These are phyloP conservation scores for Tuber melanosporum DNA, from an alignment of 495 filamentous ascomycete genomes.

Conservation along the genomic window DNA sequence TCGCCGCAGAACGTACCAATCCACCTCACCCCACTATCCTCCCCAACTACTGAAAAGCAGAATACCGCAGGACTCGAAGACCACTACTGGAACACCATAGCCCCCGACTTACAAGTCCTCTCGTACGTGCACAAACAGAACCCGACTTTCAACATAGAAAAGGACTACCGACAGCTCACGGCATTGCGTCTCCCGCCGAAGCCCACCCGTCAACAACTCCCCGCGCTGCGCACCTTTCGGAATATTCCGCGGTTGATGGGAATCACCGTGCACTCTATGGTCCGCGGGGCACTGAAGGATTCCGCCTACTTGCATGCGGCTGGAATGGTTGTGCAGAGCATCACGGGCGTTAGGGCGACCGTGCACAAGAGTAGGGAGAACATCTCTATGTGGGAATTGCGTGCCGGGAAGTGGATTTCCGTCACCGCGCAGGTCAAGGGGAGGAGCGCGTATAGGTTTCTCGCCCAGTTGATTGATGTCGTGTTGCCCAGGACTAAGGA, in stretches of 20 bases:
- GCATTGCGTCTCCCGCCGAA: slow-evolving; percentile 82
- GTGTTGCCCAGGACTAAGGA: slow-evolving; percentile 94
- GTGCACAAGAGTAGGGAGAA: slow-evolving; percentile 62
- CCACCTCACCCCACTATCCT: neutral
- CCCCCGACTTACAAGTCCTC: slow-evolving; percentile 83
- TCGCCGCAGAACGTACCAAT: slow-evolving; percentile 63
- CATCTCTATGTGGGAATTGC: slow-evolving; percentile 59
- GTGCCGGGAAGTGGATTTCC: slow-evolving; percentile 52
- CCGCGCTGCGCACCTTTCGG: slow-evolving; percentile 70
- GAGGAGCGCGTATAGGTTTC: slow-evolving; percentile 78
- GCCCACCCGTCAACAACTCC: slow-evolving; percentile 63
- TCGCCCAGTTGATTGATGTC: slow-evolving; percentile 75
- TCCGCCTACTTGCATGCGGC: slow-evolving; percentile 67
- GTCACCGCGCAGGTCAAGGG: slow-evolving; percentile 66
- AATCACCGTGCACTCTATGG: slow-evolving; percentile 72
- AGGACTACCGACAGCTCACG: slow-evolving; percentile 57
- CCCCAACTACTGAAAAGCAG: neutral
- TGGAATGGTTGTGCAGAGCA: slow-evolving; percentile 73
- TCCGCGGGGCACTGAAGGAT: slow-evolving; percentile 57
- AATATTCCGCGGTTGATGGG: slow-evolving; percentile 77
- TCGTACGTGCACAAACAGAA: slow-evolving; percentile 74
- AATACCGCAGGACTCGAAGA: slow-evolving; percentile 56
- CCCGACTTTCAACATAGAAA: slow-evolving; percentile 58
- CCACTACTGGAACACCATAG: slow-evolving; percentile 78
- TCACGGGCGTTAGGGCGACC: slow-evolving; percentile 67